These are phyloP conservation scores for Ascochyta pisi DNA, from an alignment of 2,329 filamentous ascomycete species.

Conservation along the genomic window DNA sequence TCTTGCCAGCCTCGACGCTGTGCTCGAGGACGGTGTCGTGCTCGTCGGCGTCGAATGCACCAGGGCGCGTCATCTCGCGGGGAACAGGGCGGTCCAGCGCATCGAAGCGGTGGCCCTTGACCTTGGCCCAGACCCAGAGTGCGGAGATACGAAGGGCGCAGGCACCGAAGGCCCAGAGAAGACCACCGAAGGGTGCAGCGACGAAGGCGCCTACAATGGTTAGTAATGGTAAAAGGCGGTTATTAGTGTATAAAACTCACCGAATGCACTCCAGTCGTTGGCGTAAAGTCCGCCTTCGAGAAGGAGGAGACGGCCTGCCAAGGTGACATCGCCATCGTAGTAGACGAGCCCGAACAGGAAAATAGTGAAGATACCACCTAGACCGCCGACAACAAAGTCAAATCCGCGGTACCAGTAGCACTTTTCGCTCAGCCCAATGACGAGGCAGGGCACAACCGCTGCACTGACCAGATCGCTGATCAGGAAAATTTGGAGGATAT, in stretches of 20 bases:
- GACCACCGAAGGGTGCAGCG: constrained; percentile 75
- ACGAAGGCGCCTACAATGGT: constrained; percentile 68
- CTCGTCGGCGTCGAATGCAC: constrained; percentile 35
- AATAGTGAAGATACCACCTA: constrained; percentile 79
- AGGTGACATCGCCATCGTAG: constrained; percentile 70
- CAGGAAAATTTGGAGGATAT: constrained; percentile 80
- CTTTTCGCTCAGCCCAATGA: constrained; percentile 72
- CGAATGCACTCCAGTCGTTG: constrained; percentile 82
- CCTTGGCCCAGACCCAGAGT: constrained; percentile 65
- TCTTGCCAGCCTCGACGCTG: constrained; percentile 29
- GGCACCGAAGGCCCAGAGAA: constrained; percentile 73
- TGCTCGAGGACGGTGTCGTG: constrained; percentile 35
- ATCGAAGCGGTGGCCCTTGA: constrained; percentile 68
- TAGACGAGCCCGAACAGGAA: constrained; percentile 84
- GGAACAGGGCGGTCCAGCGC: constrained; percentile 64
- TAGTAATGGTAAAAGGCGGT: constrained; percentile 6
- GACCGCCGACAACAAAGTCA: constrained; percentile 78
- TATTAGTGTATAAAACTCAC: constrained; percentile 42
- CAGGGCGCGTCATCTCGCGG: constrained; percentile 8
- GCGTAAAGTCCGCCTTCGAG: constrained; percentile 76
- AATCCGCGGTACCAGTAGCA: constrained; percentile 79
- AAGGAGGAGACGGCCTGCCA: constrained; percentile 72
- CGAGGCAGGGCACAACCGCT: constrained; percentile 74
- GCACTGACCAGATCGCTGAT: constrained; percentile 82
- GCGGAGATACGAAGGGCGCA: constrained; percentile 65